Base-by-base conservation (phyloP, 108 stramenopile species). In the Nitzschia inconspicua region DNA sequence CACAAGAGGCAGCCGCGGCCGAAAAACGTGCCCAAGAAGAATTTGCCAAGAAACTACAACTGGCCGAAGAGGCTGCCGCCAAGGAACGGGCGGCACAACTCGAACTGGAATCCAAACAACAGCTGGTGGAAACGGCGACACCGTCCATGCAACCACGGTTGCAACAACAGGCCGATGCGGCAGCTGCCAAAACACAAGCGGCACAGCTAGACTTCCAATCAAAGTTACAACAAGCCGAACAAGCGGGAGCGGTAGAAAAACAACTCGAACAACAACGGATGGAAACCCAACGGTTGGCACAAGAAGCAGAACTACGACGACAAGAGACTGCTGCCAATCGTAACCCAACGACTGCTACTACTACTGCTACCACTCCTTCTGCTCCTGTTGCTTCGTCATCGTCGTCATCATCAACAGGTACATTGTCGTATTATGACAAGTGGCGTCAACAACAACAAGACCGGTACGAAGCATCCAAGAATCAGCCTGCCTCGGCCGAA, bases 191-290 rank as follows among this genome's bases (percentile, higher is more conserved):
- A 36, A 36, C 52, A 32, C 35, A 54, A 54, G 4, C 37, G 34
- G 52, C 52, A 2, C 31, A 54, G 19, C 18, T 54, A 54, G 52
- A 54, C 37, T 54, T 54, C 30, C n/a, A 3, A 2, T 16, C 34
- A 11, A 54, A 54, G 37, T 36, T 54, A 2, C 35, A 16, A 36
- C 20, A 36, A 54, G 52, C 52, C 8, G 29, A 54, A 22, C 14
- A 54, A 54, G 31, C 52, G 24, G 52, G 35, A 4, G 52, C 29
- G 52, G 37, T 23, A 4, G 52, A 35, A 54, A 32, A 36, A 4
- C 11, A 18, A 37, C 35, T 54, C 4, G 34, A 29, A 35, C 35
- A 20, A 36, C 35, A 54, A 0, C 23, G 20, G 14, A 20, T 11
- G 4, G 29, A 8, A 54, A 31, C 16, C 35, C 34, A 54, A 36